These are phyloP conservation scores for Spergularia bocconei DNA, from an alignment of 148 eudicot genomes.

Conservation along the genomic window DNA sequence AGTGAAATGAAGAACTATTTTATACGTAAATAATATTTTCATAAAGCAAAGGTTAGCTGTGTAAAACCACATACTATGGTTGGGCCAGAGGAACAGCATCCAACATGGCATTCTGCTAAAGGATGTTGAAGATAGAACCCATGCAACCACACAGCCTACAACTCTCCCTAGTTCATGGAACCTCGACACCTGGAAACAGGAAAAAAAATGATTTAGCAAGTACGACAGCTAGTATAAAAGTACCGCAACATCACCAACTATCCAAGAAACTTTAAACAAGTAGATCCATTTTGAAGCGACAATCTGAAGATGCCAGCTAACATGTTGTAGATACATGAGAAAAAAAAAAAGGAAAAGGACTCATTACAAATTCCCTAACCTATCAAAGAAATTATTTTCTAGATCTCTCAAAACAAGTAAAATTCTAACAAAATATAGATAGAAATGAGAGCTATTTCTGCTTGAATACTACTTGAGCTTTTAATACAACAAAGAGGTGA, in stretches of 20 bases:
- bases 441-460: background rate
- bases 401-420: background rate
- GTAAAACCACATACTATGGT: background rate
- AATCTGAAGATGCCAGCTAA: background rate
- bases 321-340: background rate
- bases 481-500: background rate
- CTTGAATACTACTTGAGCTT: background rate
- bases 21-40: no score
- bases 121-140: conserved; percentile 13
- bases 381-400: background rate
- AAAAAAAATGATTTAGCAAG: background rate
- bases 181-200: conserved; percentile 80
- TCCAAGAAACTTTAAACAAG: background rate
- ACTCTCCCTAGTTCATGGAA: conserved; percentile 59
- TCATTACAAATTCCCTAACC: background rate
- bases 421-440: background rate
- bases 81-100: background rate
- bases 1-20: no score
- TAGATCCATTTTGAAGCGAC: background rate
- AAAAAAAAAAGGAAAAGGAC: background rate
- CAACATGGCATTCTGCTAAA: background rate
- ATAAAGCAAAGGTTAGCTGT: no score
- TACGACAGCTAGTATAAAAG: background rate
- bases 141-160: conserved; percentile 18
- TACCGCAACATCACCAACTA: background rate